phyloP scores from a whole-genome alignment of 2,329 filamentous ascomycete species.

The Curvularia lunata region DNA sequence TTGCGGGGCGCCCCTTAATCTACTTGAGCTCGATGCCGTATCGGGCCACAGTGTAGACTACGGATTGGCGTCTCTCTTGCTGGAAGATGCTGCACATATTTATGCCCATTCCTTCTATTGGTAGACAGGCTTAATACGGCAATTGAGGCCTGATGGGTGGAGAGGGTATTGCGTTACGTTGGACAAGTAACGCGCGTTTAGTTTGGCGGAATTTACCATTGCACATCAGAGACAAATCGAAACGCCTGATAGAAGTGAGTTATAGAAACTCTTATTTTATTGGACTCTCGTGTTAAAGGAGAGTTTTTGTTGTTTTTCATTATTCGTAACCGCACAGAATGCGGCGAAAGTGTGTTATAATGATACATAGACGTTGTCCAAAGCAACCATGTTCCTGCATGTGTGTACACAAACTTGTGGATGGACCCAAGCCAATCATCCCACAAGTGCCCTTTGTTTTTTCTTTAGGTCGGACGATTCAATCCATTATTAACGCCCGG shows the following conservation, averaged over 20 bases:
- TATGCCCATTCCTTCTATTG: too few relatives aligned
- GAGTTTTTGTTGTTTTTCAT: background rate
- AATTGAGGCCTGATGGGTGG: too few relatives aligned
- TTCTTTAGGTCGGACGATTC: constrained; percentile 10
- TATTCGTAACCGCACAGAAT: background rate
- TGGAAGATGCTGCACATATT: too few relatives aligned
- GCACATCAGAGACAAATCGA: background rate
- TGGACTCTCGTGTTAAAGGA: background rate
- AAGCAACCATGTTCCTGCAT: background rate
- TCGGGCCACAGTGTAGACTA: too few relatives aligned
- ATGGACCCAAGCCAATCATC: constrained; percentile 6
- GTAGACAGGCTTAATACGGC: too few relatives aligned
- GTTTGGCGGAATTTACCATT: background rate
- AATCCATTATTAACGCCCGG: constrained; percentile 28
- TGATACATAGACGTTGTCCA: background rate
- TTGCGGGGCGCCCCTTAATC: too few relatives aligned
- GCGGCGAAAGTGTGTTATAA: background rate
- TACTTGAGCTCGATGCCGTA: too few relatives aligned
- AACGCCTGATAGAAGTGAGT: too few relatives aligned
- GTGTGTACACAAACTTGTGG: background rate
- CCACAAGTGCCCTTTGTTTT: background rate
- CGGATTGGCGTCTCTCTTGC: too few relatives aligned
- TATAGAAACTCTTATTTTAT: too few relatives aligned
- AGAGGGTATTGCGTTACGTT: background rate
- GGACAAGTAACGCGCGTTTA: background rate